phyloP scores from a whole-genome alignment of 2,329 filamentous ascomycete species.

The Calonectria hongkongensis region DNA sequence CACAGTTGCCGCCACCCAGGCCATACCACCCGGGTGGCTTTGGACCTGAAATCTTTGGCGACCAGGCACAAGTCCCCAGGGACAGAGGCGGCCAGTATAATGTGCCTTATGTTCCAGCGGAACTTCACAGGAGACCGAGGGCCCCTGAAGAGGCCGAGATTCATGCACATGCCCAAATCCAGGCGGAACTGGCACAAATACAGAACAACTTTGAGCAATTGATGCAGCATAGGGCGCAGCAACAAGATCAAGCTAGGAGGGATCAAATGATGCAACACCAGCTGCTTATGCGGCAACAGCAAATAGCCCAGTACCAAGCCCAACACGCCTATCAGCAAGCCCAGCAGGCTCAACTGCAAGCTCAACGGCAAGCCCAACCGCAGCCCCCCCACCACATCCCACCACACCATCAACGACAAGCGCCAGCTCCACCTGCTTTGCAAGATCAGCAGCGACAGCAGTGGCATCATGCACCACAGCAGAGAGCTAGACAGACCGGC shows the following conservation, averaged over 20 bases:
- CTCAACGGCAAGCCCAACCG: not conserved
- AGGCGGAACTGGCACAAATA: conserved; percentile 15
- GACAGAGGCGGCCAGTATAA: not conserved
- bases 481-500: not conserved
- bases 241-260: not conserved
- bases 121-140: not conserved
- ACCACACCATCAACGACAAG: not conserved
- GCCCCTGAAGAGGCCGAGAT: not conserved
- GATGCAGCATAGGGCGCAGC: conserved; percentile 19
- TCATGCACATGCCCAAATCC: conserved; percentile 14
- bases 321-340: not conserved
- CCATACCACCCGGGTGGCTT: not conserved
- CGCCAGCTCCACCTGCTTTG: not conserved
- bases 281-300: not conserved
- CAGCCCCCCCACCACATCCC: not conserved
- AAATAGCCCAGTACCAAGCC: conserved; percentile 3
- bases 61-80: not conserved
- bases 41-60: not conserved
- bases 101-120: not conserved
- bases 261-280: conserved; percentile 4
- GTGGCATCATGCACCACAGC: not conserved
- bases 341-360: conserved; percentile 11
- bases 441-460: not conserved
- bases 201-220: conserved; percentile 20
- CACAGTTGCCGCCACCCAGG: not conserved